Evolutionary conservation across 345 rosid genomes (phyloP).

Genomic region (Eucalyptus microcorys): DNA sequence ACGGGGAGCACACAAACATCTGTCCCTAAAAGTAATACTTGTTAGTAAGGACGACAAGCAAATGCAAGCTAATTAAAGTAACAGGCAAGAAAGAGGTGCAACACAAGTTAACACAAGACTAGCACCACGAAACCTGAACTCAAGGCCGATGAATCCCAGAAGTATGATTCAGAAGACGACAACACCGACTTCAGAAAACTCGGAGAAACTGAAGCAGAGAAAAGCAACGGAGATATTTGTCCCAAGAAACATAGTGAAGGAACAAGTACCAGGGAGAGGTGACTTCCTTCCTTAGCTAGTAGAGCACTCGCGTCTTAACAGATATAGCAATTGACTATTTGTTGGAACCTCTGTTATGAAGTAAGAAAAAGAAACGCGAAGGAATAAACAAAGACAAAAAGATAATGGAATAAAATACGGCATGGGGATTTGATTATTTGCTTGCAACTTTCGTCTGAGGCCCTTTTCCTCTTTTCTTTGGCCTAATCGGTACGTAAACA

Average conservation of each 20-base stretch:
- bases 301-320: background rate
- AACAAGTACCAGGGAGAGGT: background rate
- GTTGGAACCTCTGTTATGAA: background rate
- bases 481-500: background rate
- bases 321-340: background rate
- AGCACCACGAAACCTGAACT: background rate
- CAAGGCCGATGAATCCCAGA: background rate
- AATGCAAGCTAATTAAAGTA: background rate
- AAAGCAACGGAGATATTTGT: background rate
- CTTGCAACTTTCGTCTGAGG: background rate
- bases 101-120: background rate
- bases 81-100: background rate
- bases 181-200: background rate
- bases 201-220: background rate
- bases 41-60: background rate
- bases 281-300: background rate
- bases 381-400: background rate
- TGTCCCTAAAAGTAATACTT: background rate
- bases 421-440: background rate
- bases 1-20: background rate
- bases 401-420: background rate
- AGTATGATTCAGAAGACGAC: background rate
- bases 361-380: background rate
- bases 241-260: background rate
- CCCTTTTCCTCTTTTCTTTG: background rate